Percentiles rank a stretch among this genome's conserved stretches.
These are phyloP conservation scores for Aristolochia contorta DNA, from an alignment of 164 flowering plant species.

Conservation along the genomic window DNA sequence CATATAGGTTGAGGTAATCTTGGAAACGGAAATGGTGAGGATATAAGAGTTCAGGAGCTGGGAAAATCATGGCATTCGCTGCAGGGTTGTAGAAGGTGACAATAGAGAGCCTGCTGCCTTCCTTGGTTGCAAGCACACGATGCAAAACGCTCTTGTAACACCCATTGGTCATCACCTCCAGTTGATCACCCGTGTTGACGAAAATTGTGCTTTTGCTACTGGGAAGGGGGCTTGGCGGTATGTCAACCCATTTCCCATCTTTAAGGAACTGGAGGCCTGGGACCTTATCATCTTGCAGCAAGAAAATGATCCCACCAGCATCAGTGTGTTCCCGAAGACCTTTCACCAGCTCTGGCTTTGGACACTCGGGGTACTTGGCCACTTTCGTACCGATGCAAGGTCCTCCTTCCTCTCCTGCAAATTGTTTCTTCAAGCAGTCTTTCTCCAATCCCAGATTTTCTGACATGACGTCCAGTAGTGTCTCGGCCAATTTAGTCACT, in stretches of 20 bases:
- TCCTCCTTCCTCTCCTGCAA: conserved; percentile 33
- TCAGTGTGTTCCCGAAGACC: conserved; percentile 83
- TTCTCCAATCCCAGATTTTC: conserved; percentile 65
- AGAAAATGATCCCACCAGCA: conserved; percentile 75
- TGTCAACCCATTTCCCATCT: conserved; percentile 61
- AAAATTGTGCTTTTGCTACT: conserved; percentile 43
- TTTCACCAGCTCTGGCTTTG: conserved; percentile 52
- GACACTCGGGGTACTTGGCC: conserved; percentile 64
- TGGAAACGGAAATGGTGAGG: conserved; percentile 37
- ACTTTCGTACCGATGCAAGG: conserved; percentile 75
- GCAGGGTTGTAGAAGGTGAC: conserved; percentile 83
- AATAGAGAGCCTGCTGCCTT: conserved; percentile 68
- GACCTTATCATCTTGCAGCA: conserved; percentile 82
- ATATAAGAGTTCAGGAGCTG: conserved; percentile 47
- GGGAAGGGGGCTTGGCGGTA: conserved; percentile 39
- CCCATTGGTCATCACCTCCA: conserved; percentile 68
- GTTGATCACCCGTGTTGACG: conserved; percentile 64
- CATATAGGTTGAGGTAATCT: conserved; percentile 63
- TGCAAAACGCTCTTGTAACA: conserved; percentile 54
- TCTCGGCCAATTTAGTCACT: conserved; percentile 49
- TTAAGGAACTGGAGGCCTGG: conserved; percentile 63
- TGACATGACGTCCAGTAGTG: conserved; percentile 52
- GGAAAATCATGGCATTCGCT: conserved; percentile 62
- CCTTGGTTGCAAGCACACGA: conserved; percentile 50
- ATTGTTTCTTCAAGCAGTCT: conserved; percentile 56